Evolutionary conservation across 306 rosid genomes (phyloP).

Genomic region (Rosa persica): DNA sequence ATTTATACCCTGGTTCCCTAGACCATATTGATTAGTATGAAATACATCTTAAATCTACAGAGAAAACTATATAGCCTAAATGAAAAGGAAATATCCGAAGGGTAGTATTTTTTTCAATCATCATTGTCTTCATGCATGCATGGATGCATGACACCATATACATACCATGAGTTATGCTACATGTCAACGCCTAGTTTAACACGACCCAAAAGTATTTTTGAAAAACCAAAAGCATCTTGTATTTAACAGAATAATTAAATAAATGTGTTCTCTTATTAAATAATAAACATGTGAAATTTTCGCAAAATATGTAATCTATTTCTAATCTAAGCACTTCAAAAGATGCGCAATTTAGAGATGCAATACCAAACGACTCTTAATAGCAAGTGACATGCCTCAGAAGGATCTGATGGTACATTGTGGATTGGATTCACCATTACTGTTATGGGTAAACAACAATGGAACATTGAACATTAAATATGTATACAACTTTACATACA

Average conservation of each 20-base stretch:
- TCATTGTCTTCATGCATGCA: neutral
- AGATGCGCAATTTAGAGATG: neutral
- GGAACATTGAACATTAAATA: neutral
- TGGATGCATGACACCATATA: neutral
- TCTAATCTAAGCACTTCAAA: neutral
- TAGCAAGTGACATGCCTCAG: neutral
- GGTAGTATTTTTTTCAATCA: too few species aligned
- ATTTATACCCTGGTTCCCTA: too few species aligned
- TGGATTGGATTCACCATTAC: neutral
- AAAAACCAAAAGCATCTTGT: neutral
- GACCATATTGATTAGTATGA: too few species aligned
- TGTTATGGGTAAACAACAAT: neutral
- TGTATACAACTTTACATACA: constrained; percentile 19
- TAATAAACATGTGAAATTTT: neutral
- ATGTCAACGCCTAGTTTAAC: neutral
- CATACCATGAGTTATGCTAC: neutral
- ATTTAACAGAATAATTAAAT: too few species aligned
- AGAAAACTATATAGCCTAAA: too few species aligned
- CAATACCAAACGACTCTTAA: neutral
- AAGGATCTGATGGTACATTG: neutral
- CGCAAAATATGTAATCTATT: neutral
- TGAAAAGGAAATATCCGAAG: too few species aligned
- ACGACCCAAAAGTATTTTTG: neutral
- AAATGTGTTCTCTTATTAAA: too few species aligned
- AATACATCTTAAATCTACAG: too few species aligned